Evolutionary conservation across 768 basidiomycete species (phyloP).

Genomic region (Podaxis rugospora): DNA sequence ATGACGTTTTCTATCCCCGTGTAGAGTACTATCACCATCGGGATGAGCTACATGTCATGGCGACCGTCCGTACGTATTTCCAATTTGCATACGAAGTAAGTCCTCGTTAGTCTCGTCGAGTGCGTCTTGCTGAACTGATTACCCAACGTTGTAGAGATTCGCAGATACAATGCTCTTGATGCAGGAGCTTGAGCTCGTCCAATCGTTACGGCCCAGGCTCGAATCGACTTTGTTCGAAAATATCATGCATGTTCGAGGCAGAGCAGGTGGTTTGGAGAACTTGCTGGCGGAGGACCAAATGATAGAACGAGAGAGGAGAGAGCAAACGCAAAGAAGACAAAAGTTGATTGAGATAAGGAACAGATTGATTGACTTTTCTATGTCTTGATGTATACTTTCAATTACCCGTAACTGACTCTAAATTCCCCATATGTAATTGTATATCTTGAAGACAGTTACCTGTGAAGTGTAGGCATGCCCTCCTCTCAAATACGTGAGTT

Average conservation of each 20-base stretch:
- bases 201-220: conserved; percentile 30
- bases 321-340: conserved; percentile 22
- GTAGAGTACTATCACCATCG: conserved; percentile 14
- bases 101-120: not conserved
- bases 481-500: no score
- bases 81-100: conserved; percentile 50
- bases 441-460: no score
- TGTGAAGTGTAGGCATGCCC: no score
- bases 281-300: conserved; percentile 38
- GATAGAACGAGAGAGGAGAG: conserved; percentile 24
- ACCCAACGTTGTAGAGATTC: conserved; percentile 35
- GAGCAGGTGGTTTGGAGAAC: conserved; percentile 17
- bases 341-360: conserved; percentile 30
- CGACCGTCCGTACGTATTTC: conserved; percentile 52
- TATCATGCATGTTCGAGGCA: conserved; percentile 15
- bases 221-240: conserved; percentile 29
- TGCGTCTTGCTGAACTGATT: not conserved
- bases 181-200: conserved; percentile 43
- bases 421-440: not conserved
- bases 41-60: conserved; percentile 48
- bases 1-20: not conserved
- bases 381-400: not conserved
- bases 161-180: conserved; percentile 49
- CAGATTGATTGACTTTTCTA: conserved; percentile 22
- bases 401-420: not conserved